Evolutionary conservation across 257 asterid species (phyloP).

Genomic region (Mentha longifolia): DNA sequence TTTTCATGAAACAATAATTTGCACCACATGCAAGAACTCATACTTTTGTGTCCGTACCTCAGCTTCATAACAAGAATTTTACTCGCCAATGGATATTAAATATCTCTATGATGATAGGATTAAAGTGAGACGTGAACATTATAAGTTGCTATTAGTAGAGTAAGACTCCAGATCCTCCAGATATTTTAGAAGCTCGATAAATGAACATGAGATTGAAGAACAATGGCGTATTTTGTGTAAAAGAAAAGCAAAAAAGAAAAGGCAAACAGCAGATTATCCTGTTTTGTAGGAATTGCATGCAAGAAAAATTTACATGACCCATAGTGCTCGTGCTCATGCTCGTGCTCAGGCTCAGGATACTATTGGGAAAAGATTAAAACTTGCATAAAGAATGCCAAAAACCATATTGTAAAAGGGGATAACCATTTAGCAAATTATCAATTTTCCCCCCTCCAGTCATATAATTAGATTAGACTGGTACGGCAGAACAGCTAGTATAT

Average conservation of each 20-base stretch:
- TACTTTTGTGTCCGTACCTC: constrained; percentile 12
- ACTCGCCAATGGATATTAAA: background rate
- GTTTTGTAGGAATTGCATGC: constrained; percentile 11
- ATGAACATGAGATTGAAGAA: constrained; percentile 1
- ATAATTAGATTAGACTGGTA: background rate
- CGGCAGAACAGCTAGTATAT: background rate
- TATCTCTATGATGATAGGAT: background rate
- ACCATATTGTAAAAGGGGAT: background rate
- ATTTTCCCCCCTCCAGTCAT: background rate
- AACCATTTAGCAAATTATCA: constrained; percentile 15
- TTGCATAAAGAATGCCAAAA: constrained; percentile 12
- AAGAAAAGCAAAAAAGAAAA: background rate
- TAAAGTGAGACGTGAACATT: background rate
- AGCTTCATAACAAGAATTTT: constrained; percentile 18
- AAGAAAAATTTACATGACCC: background rate
- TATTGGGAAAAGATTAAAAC: background rate
- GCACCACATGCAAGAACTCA: constrained; percentile 31
- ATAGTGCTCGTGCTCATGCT: background rate
- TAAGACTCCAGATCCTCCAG: constrained; percentile 9
- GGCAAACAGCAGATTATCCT: background rate
- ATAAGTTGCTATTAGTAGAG: background rate
- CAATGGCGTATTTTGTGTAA: background rate
- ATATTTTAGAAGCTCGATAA: background rate
- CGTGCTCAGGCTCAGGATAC: constrained; percentile 26
- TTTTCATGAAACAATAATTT: constrained; percentile 21